Base-by-base conservation (phyloP, 2,329 filamentous ascomycete species). In the Macrophomina phaseolina region DNA sequence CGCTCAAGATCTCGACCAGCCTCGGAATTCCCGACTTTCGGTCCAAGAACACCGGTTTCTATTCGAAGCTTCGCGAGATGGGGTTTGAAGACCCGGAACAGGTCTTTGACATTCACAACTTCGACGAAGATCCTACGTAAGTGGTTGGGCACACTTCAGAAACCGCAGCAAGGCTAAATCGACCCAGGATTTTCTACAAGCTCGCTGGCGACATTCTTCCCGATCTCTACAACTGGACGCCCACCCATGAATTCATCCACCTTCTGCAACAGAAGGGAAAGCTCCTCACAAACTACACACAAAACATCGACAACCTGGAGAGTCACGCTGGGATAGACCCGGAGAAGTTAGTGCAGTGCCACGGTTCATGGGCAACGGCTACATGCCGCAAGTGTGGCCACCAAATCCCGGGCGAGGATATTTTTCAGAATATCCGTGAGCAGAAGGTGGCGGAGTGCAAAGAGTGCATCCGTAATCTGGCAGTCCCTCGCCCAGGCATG, bases 301-400 rank as follows among this genome's bases (percentile, higher is more conserved):
- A 99, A 77, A 99, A 99, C 78, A 98, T 99, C 74, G 95, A 99
- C 82, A 97, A 97, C 73, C 89, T 97, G 62, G 94, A 99, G 78
- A 87, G 89, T 68, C 89, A 91, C 73, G 94, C 94, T 0, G 95
- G 95, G 28, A 92, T 99, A 68, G 80, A 84, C 28, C 85, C 88
- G 1, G 89, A 92, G 40, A 97, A 95, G 75, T 85, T 98, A 18
- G 90, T 99, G 34, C 94, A 99, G 79, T 98, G 95, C 77, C 95
- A 99, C 76, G 95, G 95, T 68, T 97, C 93, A 6, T 98, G 97
- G 81, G 94, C 94, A 51, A 96, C 91, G 0, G 95, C 95, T 28
- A 92, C 89, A 2, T 99, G 95, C 78, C 87, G 95, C 53, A 90
- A 91, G 74, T 99, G 95, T 78, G 84, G 87, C 56, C 85, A 90